Evolutionary conservation across 1,284 basidiomycete species (phyloP).

Genomic region (Rhodofomes roseus): DNA sequence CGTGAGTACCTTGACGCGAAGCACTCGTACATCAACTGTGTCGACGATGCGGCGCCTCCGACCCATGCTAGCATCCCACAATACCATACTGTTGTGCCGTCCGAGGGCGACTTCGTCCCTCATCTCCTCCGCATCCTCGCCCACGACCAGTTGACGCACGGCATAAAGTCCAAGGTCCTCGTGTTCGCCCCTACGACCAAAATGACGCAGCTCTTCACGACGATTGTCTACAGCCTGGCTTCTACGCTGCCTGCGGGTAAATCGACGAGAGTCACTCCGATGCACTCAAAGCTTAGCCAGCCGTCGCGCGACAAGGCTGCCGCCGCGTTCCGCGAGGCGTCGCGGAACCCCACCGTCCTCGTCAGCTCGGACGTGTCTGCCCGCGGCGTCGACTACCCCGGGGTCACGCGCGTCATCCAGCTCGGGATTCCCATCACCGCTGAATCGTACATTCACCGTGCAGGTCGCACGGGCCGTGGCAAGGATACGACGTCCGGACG

Average conservation of each 20-base stretch:
- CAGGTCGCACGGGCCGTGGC: constrained; percentile 89
- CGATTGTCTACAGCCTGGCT: constrained; percentile 53
- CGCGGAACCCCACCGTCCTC: constrained; percentile 61
- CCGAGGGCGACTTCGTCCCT: constrained; percentile 69
- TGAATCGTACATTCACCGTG: constrained; percentile 89
- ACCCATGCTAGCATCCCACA: constrained; percentile 85
- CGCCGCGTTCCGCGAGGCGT: constrained; percentile 64
- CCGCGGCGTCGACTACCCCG: constrained; percentile 87
- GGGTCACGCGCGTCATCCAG: constrained; percentile 92
- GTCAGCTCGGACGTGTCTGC: constrained; percentile 91
- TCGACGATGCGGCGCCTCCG: constrained; percentile 46
- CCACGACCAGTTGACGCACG: constrained; percentile 85
- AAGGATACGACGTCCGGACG: constrained; percentile 56
- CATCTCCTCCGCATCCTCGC: constrained; percentile 81
- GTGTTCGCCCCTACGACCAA: constrained; percentile 92
- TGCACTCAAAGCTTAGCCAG: constrained; percentile 84
- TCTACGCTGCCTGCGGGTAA: constrained; percentile 44
- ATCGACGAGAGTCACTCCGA: constrained; percentile 68
- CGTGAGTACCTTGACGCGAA: constrained; percentile 46
- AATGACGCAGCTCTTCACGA: constrained; percentile 75
- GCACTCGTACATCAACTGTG: constrained; percentile 65
- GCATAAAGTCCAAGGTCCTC: constrained; percentile 74
- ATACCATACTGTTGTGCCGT: constrained; percentile 73
- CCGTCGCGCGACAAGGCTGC: constrained; percentile 61
- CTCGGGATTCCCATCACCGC: constrained; percentile 72